Evolutionary conservation across 2,329 filamentous ascomycete species (phyloP).

Genomic region (Alternaria ethzedia): DNA sequence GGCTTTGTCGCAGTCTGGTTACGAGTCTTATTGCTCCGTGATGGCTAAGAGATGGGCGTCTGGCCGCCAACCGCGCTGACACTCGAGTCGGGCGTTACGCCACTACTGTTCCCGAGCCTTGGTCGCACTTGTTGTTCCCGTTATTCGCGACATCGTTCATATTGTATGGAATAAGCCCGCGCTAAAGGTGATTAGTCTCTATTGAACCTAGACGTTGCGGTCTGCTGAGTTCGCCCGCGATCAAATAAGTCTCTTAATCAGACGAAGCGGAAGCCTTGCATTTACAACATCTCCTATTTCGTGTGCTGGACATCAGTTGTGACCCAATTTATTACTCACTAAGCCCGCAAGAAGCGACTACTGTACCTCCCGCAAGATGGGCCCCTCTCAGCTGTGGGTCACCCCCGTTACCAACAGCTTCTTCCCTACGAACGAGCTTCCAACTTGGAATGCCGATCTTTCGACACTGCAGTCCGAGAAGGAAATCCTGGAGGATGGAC

Average conservation of each 20-base stretch:
- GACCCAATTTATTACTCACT: background rate
- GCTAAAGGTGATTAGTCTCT: background rate
- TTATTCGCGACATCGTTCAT: background rate
- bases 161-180: conserved; percentile 1
- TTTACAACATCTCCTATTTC: background rate
- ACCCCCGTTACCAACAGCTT: background rate
- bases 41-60: background rate
- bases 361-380: background rate
- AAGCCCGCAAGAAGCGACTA: too few species aligned
- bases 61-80: background rate
- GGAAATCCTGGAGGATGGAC: conserved; percentile 30
- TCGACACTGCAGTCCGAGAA: conserved; percentile 30
- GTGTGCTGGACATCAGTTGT: background rate
- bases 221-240: background rate
- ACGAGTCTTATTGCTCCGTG: background rate
- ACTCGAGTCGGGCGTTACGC: background rate
- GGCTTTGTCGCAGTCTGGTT: conserved; percentile 1
- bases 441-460: conserved; percentile 2
- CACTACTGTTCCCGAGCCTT: background rate
- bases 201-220: background rate
- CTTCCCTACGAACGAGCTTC: background rate
- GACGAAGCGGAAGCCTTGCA: background rate
- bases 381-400: background rate
- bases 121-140: background rate
- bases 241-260: background rate